Percentiles rank a stretch among this genome's conserved stretches.
These are phyloP conservation scores for Boeremia exigua DNA, from an alignment of 2,329 filamentous ascomycete genomes.

Conservation along the genomic window DNA sequence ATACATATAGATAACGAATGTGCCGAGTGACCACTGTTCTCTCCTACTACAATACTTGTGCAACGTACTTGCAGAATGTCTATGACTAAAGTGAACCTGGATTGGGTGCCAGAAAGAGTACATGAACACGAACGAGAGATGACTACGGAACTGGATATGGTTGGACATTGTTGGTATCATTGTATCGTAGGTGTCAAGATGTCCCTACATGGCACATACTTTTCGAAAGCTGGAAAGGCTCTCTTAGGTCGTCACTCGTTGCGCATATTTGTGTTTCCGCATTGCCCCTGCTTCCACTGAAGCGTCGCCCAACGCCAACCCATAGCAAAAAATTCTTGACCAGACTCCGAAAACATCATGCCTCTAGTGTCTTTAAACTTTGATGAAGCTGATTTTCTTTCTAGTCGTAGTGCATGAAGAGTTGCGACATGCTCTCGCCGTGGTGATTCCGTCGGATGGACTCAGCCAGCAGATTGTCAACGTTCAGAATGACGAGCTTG, in stretches of 20 bases:
- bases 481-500: constrained; percentile 88
- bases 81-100: no score
- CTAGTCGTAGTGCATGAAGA: constrained; percentile 55
- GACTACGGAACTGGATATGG: no score
- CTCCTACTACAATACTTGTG: no score
- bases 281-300: not conserved
- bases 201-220: not conserved
- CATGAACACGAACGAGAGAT: no score
- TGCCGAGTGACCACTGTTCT: no score
- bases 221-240: not conserved
- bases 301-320: not conserved
- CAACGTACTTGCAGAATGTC: no score
- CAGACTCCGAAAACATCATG: not conserved
- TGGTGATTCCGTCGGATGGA: constrained; percentile 96
- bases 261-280: not conserved
- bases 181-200: not conserved
- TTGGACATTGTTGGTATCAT: constrained; percentile 5
- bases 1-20: no score
- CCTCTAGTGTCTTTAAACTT: not conserved
- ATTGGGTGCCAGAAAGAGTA: no score
- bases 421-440: constrained; percentile 75
- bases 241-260: not conserved
- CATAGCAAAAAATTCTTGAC: not conserved
- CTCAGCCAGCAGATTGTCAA: constrained; percentile 87
- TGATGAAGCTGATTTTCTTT: not conserved